Conservation (phyloP, 2,329 filamentous ascomycete species). For the Parastagonospora avenae region DNA sequence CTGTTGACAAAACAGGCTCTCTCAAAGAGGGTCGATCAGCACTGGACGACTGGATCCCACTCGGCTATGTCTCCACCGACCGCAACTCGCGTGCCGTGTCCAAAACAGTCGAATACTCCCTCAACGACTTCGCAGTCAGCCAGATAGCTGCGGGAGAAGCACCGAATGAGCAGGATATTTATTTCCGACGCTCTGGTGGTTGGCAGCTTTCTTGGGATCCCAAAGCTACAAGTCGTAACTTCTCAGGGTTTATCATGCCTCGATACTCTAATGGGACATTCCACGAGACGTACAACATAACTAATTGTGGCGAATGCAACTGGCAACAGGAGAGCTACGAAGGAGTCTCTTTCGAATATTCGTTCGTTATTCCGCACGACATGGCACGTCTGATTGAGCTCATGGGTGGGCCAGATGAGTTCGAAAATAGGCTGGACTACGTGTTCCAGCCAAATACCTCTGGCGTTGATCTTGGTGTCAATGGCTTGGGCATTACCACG, state of each 20-base stretch:
- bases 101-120: conserved; percentile 50
- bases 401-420: conserved; percentile 48
- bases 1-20: conserved; percentile 42
- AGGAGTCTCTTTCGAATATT: conserved; percentile 51
- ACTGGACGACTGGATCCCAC: conserved; percentile 50
- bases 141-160: conserved; percentile 49
- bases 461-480: conserved; percentile 42
- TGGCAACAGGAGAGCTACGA: conserved; percentile 51
- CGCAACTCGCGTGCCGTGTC: conserved; percentile 47
- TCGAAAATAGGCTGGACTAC: conserved; percentile 50
- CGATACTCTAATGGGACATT: conserved; percentile 44
- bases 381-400: conserved; percentile 49
- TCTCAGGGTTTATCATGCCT: conserved; percentile 45
- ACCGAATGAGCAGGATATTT: conserved; percentile 47
- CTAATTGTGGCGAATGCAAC: conserved; percentile 49
- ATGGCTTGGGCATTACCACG: conserved; percentile 43
- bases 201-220: conserved; percentile 52
- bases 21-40: conserved; percentile 51
- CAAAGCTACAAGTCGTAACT: conserved; percentile 44
- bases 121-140: conserved; percentile 51
- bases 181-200: conserved; percentile 47
- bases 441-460: conserved; percentile 48
- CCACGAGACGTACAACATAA: conserved; percentile 49
- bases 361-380: conserved; percentile 52
- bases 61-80: conserved; percentile 49